Evolutionary conservation across 495 filamentous ascomycete species (phyloP).

Genomic region (Lineolata rhizophorae): DNA sequence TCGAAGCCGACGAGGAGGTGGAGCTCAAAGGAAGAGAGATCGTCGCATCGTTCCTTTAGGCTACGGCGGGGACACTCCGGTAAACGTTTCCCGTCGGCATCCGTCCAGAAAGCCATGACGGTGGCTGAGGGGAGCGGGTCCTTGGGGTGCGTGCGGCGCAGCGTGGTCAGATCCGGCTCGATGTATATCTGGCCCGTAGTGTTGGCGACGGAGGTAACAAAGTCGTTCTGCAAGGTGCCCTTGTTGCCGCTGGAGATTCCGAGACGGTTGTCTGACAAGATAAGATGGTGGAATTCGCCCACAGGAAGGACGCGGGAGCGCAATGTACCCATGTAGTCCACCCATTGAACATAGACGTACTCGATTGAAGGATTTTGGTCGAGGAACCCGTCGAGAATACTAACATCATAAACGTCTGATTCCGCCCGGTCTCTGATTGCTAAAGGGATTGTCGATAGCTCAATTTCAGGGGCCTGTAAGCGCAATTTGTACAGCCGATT

Average conservation of each 20-base stretch:
- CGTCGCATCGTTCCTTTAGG: slow-evolving; percentile 11
- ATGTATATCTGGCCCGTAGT: slow-evolving; percentile 27
- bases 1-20: slow-evolving; percentile 56
- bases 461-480: background rate
- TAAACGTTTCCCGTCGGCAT: slow-evolving; percentile 38
- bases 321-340: slow-evolving; percentile 51
- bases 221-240: slow-evolving; percentile 19
- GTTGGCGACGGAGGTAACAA: slow-evolving; percentile 25
- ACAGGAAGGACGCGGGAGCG: slow-evolving; percentile 53
- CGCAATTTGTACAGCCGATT: slow-evolving; percentile 39
- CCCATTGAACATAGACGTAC: slow-evolving; percentile 52
- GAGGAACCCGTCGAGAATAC: background rate
- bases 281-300: slow-evolving; percentile 34
- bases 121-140: slow-evolving; percentile 12
- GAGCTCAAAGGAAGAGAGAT: slow-evolving; percentile 19
- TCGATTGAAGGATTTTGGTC: too few relatives aligned
- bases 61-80: slow-evolving; percentile 26
- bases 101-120: slow-evolving; percentile 23
- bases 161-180: slow-evolving; percentile 14
- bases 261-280: slow-evolving; percentile 21
- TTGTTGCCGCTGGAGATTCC: slow-evolving; percentile 16
- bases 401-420: slow-evolving; percentile 3
- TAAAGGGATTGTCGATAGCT: too few relatives aligned
- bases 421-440: background rate
- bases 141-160: slow-evolving; percentile 12